Percentiles rank a stretch among this genome's conserved stretches.
These are phyloP conservation scores for Ligustrum vulgare DNA, from an alignment of 257 asterid genomes.

Conservation along the genomic window DNA sequence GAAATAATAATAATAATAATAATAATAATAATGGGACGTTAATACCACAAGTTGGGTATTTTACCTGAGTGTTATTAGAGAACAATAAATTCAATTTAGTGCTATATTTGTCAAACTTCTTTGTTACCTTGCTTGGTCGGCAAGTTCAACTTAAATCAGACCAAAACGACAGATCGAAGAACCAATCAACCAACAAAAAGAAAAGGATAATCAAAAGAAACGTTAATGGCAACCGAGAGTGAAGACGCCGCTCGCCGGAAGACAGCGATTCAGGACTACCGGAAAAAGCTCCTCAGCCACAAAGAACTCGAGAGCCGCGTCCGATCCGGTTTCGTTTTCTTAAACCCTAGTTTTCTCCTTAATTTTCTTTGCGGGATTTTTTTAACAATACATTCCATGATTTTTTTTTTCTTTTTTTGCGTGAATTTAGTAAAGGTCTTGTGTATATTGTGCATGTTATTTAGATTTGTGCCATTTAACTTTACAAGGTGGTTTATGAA, in stretches of 20 bases:
- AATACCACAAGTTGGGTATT: no score
- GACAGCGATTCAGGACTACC: slow-evolving; percentile 32
- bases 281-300: slow-evolving; percentile 43
- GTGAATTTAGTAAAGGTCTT: background rate
- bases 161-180: background rate
- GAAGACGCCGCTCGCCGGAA: slow-evolving; percentile 46
- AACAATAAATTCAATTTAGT: background rate
- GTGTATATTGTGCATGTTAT: background rate
- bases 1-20: no score
- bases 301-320: slow-evolving; percentile 43
- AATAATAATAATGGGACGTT: no score
- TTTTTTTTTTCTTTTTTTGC: no score
- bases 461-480: background rate
- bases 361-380: background rate
- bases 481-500: background rate
- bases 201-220: background rate
- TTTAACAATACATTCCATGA: background rate
- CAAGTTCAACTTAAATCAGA: background rate
- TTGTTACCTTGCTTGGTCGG: background rate
- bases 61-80: no score
- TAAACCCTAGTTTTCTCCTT: background rate
- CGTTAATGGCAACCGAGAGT: slow-evolving; percentile 29
- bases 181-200: background rate
- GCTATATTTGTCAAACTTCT: background rate
- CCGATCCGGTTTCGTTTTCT: slow-evolving; percentile 27